phyloP scores from a whole-genome alignment of 805 yeast species.

The Komagataella kurtzmanii region DNA sequence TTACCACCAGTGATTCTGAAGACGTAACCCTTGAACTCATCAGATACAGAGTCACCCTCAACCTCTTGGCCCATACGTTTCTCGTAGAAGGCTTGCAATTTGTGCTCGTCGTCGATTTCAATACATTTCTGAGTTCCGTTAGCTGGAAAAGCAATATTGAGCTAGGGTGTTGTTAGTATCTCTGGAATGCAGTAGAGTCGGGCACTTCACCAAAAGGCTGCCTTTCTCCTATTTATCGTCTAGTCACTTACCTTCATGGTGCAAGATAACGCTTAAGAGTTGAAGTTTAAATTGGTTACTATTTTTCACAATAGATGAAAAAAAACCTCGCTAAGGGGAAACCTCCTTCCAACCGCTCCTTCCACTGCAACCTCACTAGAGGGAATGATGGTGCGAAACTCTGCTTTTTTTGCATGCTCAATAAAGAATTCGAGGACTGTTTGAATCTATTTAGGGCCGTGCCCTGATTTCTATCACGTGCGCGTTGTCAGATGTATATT shows the following conservation, averaged over 20 bases:
- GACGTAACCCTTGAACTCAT: conserved; percentile 98
- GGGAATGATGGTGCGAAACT: not conserved
- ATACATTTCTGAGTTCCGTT: conserved; percentile 98
- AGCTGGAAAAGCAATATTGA: conserved; percentile 99
- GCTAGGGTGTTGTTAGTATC: conserved; percentile 30
- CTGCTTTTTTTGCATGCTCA: not conserved
- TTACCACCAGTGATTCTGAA: conserved; percentile 99
- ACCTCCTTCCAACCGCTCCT: not conserved
- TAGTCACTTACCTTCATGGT: conserved; percentile 15
- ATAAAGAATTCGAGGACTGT: not conserved
- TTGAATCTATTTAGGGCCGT: not conserved
- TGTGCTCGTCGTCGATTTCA: conserved; percentile 98
- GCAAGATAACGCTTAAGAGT: conserved; percentile 6
- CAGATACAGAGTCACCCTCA: conserved; percentile 96
- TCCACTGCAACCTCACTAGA: not conserved
- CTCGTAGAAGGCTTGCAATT: conserved; percentile 95
- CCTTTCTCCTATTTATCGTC: not conserved
- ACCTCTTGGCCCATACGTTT: conserved; percentile 99
- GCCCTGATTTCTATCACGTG: not conserved
- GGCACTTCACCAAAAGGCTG: not conserved
- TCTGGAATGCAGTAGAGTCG: conserved; percentile 5
- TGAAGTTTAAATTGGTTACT: not conserved
- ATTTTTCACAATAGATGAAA: not conserved
- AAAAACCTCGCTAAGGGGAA: not conserved
- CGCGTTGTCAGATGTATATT: not conserved